Evolutionary conservation across 1,139 yeast species (phyloP).

Genomic region (Diutina scorzettiae): DNA sequence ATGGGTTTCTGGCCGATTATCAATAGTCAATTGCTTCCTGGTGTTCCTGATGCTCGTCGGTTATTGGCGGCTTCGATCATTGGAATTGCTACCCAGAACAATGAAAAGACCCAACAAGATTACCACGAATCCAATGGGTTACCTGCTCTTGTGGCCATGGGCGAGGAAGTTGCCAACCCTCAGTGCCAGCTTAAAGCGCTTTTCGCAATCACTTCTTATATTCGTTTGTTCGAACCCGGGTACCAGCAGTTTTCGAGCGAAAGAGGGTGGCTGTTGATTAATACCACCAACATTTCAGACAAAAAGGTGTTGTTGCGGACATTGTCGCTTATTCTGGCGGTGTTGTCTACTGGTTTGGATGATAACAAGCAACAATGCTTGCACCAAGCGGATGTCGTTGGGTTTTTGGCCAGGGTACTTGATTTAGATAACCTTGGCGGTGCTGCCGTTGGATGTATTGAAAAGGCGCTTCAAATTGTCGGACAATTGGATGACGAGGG

Average conservation of each 20-base stretch:
- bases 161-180: background rate
- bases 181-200: background rate
- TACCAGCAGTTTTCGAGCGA: background rate
- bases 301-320: constrained; percentile 39
- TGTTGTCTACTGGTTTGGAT: constrained; percentile 40
- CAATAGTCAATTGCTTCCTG: constrained; percentile 34
- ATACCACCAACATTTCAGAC: constrained; percentile 31
- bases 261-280: constrained; percentile 7
- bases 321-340: constrained; percentile 45
- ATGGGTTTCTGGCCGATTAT: constrained; percentile 70
- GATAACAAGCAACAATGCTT: constrained; percentile 27
- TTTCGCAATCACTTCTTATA: constrained; percentile 1
- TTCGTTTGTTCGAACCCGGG: constrained; percentile 3
- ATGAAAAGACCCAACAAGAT: constrained; percentile 59
- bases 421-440: constrained; percentile 15
- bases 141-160: constrained; percentile 7
- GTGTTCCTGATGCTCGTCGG: constrained; percentile 32
- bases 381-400: constrained; percentile 28
- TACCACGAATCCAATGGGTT: constrained; percentile 44
- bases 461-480: constrained; percentile 47
- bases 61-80: constrained; percentile 59
- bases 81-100: constrained; percentile 91
- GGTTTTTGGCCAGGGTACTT: constrained; percentile 25
- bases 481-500: constrained; percentile 34
- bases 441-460: constrained; percentile 39